Evolutionary conservation across 2,329 filamentous ascomycete species (phyloP).

Genomic region (Fusarium falciforme): DNA sequence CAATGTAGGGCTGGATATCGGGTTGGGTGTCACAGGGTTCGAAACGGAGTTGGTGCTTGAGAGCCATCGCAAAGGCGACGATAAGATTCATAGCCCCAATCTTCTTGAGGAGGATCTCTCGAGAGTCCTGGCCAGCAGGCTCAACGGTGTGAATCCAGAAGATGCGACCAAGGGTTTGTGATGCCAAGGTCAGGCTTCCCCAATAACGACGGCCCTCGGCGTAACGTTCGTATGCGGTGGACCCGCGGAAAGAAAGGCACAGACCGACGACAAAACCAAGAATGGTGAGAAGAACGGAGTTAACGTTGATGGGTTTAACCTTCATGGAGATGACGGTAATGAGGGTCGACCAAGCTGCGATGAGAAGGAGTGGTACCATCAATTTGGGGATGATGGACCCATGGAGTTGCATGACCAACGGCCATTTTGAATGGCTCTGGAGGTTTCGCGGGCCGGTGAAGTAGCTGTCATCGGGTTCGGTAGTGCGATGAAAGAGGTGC

Average conservation of each 20-base stretch:
- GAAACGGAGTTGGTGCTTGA: constrained; percentile 87
- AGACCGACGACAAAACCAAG: constrained; percentile 85
- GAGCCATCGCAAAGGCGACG: constrained; percentile 77
- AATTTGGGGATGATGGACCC: constrained; percentile 80
- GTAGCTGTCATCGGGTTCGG: constrained; percentile 64
- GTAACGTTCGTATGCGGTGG: constrained; percentile 81
- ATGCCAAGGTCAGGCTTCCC: constrained; percentile 69
- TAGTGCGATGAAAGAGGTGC: constrained; percentile 44
- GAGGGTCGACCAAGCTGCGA: constrained; percentile 73
- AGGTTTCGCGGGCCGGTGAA: constrained; percentile 76
- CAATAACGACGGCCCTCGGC: constrained; percentile 73
- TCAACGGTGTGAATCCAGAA: constrained; percentile 85
- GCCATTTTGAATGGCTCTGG: constrained; percentile 79
- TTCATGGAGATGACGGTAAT: constrained; percentile 69
- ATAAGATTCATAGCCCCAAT: constrained; percentile 81
- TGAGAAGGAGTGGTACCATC: constrained; percentile 73
- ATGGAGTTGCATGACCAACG: constrained; percentile 79
- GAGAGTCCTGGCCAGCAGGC: constrained; percentile 61
- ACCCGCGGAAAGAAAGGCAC: constrained; percentile 79
- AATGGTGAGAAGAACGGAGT: constrained; percentile 72
- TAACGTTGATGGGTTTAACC: constrained; percentile 53
- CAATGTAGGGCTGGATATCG: constrained; percentile 76
- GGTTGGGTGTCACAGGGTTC: constrained; percentile 83
- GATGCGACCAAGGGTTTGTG: constrained; percentile 76
- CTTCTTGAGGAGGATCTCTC: constrained; percentile 77